Conservation (phyloP, 2,329 filamentous ascomycete species). For the Clonostachys solani region DNA sequence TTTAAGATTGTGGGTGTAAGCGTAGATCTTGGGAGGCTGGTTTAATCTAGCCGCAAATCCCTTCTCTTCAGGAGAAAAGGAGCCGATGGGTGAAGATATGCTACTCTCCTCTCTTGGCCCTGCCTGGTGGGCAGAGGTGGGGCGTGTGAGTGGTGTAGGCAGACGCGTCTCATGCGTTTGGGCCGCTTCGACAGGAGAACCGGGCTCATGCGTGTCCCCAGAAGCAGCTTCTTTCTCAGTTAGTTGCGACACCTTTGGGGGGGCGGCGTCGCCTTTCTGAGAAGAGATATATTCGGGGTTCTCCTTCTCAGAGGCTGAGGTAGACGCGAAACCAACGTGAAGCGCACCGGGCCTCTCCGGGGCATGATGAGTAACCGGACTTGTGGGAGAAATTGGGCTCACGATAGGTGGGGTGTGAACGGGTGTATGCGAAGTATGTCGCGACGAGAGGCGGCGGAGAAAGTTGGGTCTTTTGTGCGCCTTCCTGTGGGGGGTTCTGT, state of each 20-base stretch:
- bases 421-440: conserved; percentile 3
- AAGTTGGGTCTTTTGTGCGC: conserved; percentile 36
- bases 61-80: conserved; percentile 25
- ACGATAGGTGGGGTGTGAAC: background rate
- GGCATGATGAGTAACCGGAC: conserved; percentile 7
- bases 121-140: background rate
- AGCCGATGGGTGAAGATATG: conserved; percentile 10
- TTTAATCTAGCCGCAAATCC: conserved; percentile 28
- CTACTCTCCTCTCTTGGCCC: conserved; percentile 5
- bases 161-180: background rate
- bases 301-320: background rate
- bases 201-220: too few species aligned
- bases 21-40: conserved; percentile 25
- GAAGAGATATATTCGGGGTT: background rate
- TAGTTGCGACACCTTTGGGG: too few species aligned
- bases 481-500: conserved; percentile 61
- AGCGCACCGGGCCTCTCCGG: conserved; percentile 15
- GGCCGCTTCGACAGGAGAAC: background rate
- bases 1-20: conserved; percentile 70
- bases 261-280: conserved; percentile 1
- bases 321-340: conserved; percentile 23
- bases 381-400: conserved; percentile 2
- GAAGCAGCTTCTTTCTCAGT: too few species aligned
- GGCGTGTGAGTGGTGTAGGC: background rate
- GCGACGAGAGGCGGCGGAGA: conserved; percentile 43